Base-by-base conservation (phyloP, 305 asterid species). In the Caryopteris hybrid region DNA sequence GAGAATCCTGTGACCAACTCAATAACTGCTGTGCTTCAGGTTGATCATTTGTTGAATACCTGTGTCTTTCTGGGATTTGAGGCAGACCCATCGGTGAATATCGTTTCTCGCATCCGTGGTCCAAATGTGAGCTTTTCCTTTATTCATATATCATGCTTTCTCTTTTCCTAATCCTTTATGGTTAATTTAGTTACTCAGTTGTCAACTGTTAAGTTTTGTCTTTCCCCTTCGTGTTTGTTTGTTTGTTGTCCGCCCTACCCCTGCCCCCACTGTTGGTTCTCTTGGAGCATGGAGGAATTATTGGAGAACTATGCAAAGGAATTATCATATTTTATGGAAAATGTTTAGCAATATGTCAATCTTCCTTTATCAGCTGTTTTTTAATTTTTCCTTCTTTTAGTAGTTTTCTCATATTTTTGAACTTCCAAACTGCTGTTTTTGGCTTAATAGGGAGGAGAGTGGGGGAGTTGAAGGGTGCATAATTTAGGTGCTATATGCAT, bases 51-150 rank as follows among this genome's bases (percentile, higher is more conserved):
- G 45, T 76, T 85, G 57, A 88, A 75, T 67, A 83, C 95, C 34
- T 81, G 91, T 84, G 88, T 95, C 60, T 86, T 71, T 82, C 80
- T 95, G 96, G 97, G 99, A 74, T 89, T 95, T 67, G 95, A 92
- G 81, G 86, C 88, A 53, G 95, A 92, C 79, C 88, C 96, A 46
- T 84, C 87, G 16, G 64, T 83, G 84, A 80, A 89, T 80, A 74
- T 95, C 33, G 77, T 78, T 60, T 75, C 88, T 46, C 97, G 92
- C 79, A 92, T 95, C 79, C 92, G 97, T 71, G 99, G 99, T 62
- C 98, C 99, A 81, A 88, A 89, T 79, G 99, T 95, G 88, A 88
- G 99, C 70, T 77, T 69, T 73, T 81, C 54, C 51, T 68, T 31
- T 27, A 22, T 59, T 57, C 50, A 51, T 64, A 42, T 55, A 7